phyloP scores from a whole-genome alignment of 108 stramenopile genomes.

The Fragilaria crotonensis region DNA sequence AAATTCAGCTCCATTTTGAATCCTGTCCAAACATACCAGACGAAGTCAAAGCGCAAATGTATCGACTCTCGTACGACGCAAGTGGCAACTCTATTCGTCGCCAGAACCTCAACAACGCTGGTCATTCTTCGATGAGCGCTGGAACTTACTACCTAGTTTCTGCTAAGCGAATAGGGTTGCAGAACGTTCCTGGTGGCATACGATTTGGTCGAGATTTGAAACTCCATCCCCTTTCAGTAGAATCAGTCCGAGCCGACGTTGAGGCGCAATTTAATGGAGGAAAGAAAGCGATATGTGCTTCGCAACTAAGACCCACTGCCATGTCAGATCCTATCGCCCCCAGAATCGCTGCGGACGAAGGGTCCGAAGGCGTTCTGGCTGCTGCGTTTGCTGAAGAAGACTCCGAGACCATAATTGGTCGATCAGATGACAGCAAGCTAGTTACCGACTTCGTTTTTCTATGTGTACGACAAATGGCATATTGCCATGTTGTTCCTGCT shows the following conservation, averaged over 20 bases:
- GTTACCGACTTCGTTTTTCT: slow-evolving; percentile 42
- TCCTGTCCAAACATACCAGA: slow-evolving; percentile 40
- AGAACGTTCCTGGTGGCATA: slow-evolving; percentile 24
- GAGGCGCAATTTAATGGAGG: slow-evolving; percentile 4
- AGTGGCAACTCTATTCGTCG: slow-evolving; percentile 2
- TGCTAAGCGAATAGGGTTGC: slow-evolving; percentile 36
- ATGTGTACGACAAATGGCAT: slow-evolving; percentile 32
- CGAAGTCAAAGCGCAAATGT: slow-evolving; percentile 6
- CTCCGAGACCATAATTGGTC: slow-evolving; percentile 3
- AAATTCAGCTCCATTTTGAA: slow-evolving; percentile 45
- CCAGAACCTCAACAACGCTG: neutral
- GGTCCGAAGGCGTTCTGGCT: slow-evolving; percentile 22
- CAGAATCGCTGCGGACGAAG: slow-evolving; percentile 9
- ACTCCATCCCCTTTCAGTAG: slow-evolving; percentile 33
- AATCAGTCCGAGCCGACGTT: slow-evolving; percentile 17
- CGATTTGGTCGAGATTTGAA: slow-evolving; percentile 38
- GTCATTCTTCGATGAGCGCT: slow-evolving; percentile 1
- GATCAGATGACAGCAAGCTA: slow-evolving; percentile 11
- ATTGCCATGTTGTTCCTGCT: slow-evolving; percentile 30
- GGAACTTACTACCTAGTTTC: slow-evolving; percentile 33
- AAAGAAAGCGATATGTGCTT: neutral
- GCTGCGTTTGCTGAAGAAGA: slow-evolving; percentile 21
- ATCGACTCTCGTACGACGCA: slow-evolving; percentile 13
- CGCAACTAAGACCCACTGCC: neutral
- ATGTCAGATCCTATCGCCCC: neutral